phyloP scores from a whole-genome alignment of 2,329 filamentous ascomycete species.

The Microdochium paspali region DNA sequence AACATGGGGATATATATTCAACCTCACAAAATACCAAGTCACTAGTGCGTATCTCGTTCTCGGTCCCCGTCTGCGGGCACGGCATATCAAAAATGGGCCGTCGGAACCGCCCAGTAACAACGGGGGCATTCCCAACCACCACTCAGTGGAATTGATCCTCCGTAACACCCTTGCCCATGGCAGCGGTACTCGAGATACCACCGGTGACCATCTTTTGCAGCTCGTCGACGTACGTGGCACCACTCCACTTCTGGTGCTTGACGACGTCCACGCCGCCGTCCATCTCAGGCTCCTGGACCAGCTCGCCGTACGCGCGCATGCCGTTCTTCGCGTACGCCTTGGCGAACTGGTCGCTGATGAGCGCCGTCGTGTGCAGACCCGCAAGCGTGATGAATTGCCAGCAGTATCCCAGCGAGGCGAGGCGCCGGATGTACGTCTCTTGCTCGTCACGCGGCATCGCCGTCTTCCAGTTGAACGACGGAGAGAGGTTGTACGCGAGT shows the following conservation, averaged over 20 bases:
- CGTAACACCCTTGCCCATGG: constrained; percentile 96
- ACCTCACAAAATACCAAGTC: too few species aligned
- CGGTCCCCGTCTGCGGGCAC: too few species aligned
- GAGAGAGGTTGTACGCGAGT: constrained; percentile 95
- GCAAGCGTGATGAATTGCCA: constrained; percentile 99
- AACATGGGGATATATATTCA: too few species aligned
- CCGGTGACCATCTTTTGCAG: constrained; percentile 95
- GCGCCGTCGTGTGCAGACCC: constrained; percentile 87
- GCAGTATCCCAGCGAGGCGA: constrained; percentile 85
- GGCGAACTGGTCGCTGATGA: constrained; percentile 85
- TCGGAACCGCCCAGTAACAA: too few species aligned
- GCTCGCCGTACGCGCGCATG: constrained; percentile 94
- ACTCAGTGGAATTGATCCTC: constrained; percentile 82
- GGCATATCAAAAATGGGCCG: too few species aligned
- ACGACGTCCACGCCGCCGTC: constrained; percentile 84
- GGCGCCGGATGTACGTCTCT: constrained; percentile 91
- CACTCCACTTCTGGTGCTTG: constrained; percentile 98
- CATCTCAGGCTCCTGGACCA: constrained; percentile 98
- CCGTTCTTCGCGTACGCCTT: constrained; percentile 71
- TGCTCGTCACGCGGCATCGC: constrained; percentile 89
- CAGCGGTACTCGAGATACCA: constrained; percentile 81
- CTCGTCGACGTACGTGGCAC: constrained; percentile 90
- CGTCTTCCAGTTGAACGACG: constrained; percentile 99
- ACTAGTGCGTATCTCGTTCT: too few species aligned
- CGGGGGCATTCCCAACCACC: too few species aligned